Conservation (phyloP, 2,329 filamentous ascomycete genomes). For the Trichoderma hamatum region DNA sequence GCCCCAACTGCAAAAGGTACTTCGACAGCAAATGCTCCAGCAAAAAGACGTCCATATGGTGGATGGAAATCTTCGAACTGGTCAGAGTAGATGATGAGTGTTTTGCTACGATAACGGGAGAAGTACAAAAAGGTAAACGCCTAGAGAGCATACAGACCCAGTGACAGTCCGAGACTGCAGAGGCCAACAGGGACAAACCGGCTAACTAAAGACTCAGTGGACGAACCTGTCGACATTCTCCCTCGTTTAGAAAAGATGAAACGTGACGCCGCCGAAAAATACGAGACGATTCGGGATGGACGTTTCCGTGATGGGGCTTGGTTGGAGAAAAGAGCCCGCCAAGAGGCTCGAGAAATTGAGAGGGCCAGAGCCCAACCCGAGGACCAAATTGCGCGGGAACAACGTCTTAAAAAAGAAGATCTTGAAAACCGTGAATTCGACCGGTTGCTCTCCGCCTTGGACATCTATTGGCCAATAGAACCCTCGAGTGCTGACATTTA, state of each 20-base stretch:
- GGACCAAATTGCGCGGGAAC: background rate
- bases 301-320: background rate
- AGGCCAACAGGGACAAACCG: background rate
- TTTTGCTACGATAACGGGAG: background rate
- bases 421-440: background rate
- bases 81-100: background rate
- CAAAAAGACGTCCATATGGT: background rate
- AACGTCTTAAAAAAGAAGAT: background rate
- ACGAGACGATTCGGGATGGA: background rate
- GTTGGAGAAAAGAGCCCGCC: no score
- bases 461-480: background rate
- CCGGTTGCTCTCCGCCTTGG: background rate
- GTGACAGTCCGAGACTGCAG: background rate
- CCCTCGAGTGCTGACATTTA: background rate
- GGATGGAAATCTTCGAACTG: background rate
- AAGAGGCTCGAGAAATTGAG: no score
- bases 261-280: background rate
- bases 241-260: background rate
- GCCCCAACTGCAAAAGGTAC: background rate
- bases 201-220: background rate
- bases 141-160: background rate
- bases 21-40: background rate
- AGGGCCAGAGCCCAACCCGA: background rate
- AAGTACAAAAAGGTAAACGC: background rate
- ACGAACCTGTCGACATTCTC: background rate